Base-by-base conservation (phyloP, 208 protist genomes). In the Leishmania amazonensis region DNA sequence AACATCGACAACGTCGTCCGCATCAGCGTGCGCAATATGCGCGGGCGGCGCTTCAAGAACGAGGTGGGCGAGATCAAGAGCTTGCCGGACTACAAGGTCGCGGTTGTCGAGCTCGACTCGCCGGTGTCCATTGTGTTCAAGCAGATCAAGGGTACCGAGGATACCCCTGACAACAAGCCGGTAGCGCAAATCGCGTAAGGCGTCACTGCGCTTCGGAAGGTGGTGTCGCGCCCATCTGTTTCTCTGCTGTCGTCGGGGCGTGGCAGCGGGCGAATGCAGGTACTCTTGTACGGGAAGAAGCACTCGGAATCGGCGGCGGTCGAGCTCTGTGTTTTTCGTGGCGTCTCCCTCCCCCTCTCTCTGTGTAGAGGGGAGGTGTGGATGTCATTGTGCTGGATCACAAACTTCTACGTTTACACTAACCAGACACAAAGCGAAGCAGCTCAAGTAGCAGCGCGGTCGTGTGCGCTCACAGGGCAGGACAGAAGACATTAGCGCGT, bases 71-170 rank as follows among this genome's bases (percentile, higher is more conserved):
- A 88, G 72, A 96, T 97, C 67, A 96, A 95, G 85, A 86, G 67
- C 42, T 74, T 95, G 84, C 86, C 89, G 24, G 93, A 95, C 77
- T 92, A 94, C 81, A 97, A 97, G 84, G 72, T 95, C 45, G 95
- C 95, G 38, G 76, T 94, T 24, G 93, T 97, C 51, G 84, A 94
- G 83, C 88, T 97, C 13, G 95, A 97, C 80, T 79, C 91, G 40
- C 95, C 95, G 13, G 93, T 97, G 57, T 85, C 83, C 6, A 89
- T 97, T 31, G 93, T 95, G 54, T 91, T 96, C 45, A 97, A 97
- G 86, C 92, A 96, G 75, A 94, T 97, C 80, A 97, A 97, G 87
- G 94, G 92, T 67, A 95, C 94, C 0, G 92, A 96, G 84, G 94
- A 97, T 75, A 96, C 92, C 4, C 91, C 91, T 0, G 94, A 97